Evolutionary conservation across 2,329 filamentous ascomycete genomes (phyloP).

Genomic region (Aspergillus pseudoterreus): DNA sequence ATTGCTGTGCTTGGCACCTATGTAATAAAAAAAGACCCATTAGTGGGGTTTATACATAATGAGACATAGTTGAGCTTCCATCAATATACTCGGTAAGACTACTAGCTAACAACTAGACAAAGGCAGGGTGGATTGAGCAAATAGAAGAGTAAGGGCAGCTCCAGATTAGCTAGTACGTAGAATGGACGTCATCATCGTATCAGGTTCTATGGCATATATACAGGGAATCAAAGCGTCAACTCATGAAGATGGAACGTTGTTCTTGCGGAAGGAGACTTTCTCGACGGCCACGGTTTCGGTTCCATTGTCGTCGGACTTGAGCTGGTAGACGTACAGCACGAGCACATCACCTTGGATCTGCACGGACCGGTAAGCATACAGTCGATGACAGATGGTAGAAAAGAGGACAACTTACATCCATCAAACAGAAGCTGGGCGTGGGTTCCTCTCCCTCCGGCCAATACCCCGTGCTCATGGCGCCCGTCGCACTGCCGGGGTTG

Average conservation of each 20-base stretch:
- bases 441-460: conserved; percentile 64
- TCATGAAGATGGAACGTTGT: conserved; percentile 58
- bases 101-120: no score
- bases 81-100: no score
- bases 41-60: no score
- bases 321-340: conserved; percentile 89
- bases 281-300: conserved; percentile 77
- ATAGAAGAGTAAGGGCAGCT: background rate
- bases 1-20: no score
- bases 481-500: conserved; percentile 66
- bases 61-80: no score
- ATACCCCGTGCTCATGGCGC: conserved; percentile 60
- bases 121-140: no score
- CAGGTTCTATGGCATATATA: conserved; percentile 28
- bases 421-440: conserved; percentile 88
- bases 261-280: conserved; percentile 82
- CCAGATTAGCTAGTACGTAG: conserved; percentile 2
- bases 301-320: conserved; percentile 72
- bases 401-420: conserved; percentile 71
- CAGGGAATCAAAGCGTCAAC: conserved; percentile 19
- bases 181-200: conserved; percentile 16
- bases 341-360: conserved; percentile 95
- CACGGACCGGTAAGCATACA: conserved; percentile 8
- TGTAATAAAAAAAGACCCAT: no score
- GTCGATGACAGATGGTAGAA: background rate